Evolutionary conservation across 225 moss, liverwort and hornwort species (phyloP), one percentile per base, ranked within the genome.

Genomic region (Bryum argenteum): DNA sequence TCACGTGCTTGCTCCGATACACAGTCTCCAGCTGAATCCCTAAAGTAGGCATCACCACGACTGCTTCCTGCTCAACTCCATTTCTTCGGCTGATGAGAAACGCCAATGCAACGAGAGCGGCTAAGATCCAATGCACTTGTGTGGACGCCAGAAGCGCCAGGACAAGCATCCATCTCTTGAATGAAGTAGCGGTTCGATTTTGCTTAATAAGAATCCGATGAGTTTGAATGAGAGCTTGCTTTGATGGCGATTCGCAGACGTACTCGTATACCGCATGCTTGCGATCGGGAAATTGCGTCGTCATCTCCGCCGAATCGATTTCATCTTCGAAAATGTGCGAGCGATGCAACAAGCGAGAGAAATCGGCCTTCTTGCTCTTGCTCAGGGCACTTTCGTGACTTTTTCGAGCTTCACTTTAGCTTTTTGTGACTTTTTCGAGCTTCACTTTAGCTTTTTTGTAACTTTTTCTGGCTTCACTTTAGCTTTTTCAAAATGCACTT

Each of bases 1-100:
- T 79, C 71, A 94, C 89, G 33, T 44, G 70, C 74, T 88, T 84
- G 65, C 78, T 90, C 24, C 76, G 73, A 67, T 90, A 94, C 51
- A 93, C 81, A 19, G 96, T 91, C 76, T 94, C 92, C 42, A 94
- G 67, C 71, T 94, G 96, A 75, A 97, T 72, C 39, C 96, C 96
- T 40, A 97, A 78, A 11, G 83, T 86, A 21, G 90, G 94, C 89
- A 97, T 91, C 65, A 97, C 90, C 63, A 97, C 89, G 10, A 94
- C 86, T 0, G 82, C 88, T 65, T 97, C 97, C 67, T 94, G 84
- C 67, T 85, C 90, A 43, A 91, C 89, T 39, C 77, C 70, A 33
- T 72, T 81, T 19, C 89, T 72, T 55, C 81, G 79, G 63, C 61
- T 77, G 19, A 77, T 58, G 14, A 70, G 28, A 47, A 74, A 60